Evolutionary conservation across 257 asterid genomes (phyloP).

Genomic region (Gentiana dahurica): DNA sequence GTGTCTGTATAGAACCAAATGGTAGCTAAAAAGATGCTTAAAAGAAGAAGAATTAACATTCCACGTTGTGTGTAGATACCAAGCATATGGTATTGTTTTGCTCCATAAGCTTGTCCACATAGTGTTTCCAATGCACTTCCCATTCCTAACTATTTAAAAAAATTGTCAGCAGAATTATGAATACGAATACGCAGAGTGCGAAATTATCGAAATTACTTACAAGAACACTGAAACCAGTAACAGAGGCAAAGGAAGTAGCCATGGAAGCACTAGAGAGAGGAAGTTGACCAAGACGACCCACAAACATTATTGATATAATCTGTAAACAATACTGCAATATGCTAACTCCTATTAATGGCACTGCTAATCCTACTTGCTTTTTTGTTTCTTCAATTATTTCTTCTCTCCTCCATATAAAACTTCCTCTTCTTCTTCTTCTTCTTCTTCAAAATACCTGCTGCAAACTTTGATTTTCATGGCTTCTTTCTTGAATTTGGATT

Average conservation of each 20-base stretch:
- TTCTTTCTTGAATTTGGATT: conserved; percentile 9
- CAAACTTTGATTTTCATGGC: conserved; percentile 4
- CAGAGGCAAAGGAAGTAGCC: conserved; percentile 62
- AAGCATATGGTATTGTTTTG: conserved; percentile 42
- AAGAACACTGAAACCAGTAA: conserved; percentile 55
- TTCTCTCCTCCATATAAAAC: background rate
- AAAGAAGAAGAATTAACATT: conserved; percentile 27
- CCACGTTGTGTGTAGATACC: conserved; percentile 48
- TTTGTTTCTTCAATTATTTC: conserved; percentile 34
- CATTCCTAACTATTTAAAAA: conserved; percentile 52
- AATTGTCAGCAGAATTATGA: background rate
- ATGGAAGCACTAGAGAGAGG: conserved; percentile 56
- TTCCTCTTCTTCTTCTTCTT: background rate
- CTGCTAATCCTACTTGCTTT: conserved; percentile 38
- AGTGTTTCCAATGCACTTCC: conserved; percentile 62
- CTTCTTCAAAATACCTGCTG: background rate
- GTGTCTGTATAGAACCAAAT: conserved; percentile 43
- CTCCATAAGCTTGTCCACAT: conserved; percentile 68
- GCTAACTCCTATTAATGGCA: conserved; percentile 54
- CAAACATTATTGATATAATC: conserved; percentile 54
- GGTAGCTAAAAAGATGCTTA: conserved; percentile 32
- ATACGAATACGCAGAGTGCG: too few species aligned
- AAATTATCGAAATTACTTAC: conserved; percentile 14
- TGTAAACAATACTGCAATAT: conserved; percentile 43
- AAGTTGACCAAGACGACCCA: conserved; percentile 55